phyloP scores from a whole-genome alignment of 1,139 yeast species.

The Blastobotrys arbuscula region DNA sequence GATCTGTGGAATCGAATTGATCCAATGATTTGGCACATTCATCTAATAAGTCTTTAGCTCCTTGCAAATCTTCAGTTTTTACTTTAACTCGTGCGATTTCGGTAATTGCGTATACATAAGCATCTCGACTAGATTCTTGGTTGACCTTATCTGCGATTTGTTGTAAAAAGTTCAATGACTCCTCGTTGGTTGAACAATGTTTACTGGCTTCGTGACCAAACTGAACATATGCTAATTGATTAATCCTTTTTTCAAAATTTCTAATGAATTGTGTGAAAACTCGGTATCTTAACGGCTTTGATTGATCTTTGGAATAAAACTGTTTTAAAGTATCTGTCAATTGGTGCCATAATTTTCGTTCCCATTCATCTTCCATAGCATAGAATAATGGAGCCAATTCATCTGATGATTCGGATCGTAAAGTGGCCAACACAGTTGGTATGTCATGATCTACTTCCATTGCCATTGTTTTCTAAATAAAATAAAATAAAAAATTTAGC shows the following conservation, averaged over 20 bases:
- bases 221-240: conserved; percentile 71
- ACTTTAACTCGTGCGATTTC: conserved; percentile 74
- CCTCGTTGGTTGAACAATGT: conserved; percentile 42
- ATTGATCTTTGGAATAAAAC: conserved; percentile 51
- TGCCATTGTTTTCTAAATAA: conserved; percentile 6
- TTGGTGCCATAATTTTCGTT: conserved; percentile 76
- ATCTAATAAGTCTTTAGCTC: conserved; percentile 68
- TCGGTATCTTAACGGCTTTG: conserved; percentile 53
- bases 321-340: conserved; percentile 64
- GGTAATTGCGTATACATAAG: conserved; percentile 59
- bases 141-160: conserved; percentile 48
- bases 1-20: conserved; percentile 53
- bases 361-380: conserved; percentile 80
- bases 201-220: conserved; percentile 59
- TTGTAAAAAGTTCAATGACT: conserved; percentile 52
- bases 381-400: conserved; percentile 59
- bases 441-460: conserved; percentile 38
- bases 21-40: conserved; percentile 55
- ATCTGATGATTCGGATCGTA: conserved; percentile 63
- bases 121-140: conserved; percentile 39
- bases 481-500: neutral
- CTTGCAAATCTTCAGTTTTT: conserved; percentile 49
- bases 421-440: conserved; percentile 59
- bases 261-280: conserved; percentile 68
- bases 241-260: conserved; percentile 63